Base-by-base conservation (phyloP, 2,329 filamentous ascomycete genomes). In the Nothopassalora personata region DNA sequence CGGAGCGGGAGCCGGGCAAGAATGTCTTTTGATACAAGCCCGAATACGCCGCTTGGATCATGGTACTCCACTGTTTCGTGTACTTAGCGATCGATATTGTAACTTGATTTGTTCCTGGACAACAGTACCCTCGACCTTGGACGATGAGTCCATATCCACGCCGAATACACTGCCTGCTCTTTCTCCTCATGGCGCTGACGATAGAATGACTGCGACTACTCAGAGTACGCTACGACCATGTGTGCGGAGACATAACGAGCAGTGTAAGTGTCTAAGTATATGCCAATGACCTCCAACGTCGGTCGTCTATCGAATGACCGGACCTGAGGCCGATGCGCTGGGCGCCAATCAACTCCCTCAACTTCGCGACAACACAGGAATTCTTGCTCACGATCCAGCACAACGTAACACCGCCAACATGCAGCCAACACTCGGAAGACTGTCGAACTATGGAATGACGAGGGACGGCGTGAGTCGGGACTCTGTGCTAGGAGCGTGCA, bases 1-100 rank as follows among this genome's bases (percentile, higher is more conserved):
- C 87, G 88, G 39, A 99, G 81, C 34, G 94, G 94, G 0, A 97
- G 81, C 56, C 90, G 88, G 46, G 88, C 81, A 45, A 89, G 81
- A 59, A 99, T 80, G 59, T 92, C 86, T 2, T 90, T 85, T 10
- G 88, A 87, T 47, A 97, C 80, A 54, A 93, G 82, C 60, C 90
- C 86, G 76, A 93, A 97, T 64, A 97, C 83, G 69, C 89, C 87
- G 72, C 90, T 89, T 55, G 94, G 93, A 77, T 99, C 94, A 78
- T 89, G 91, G 78, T 96, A 99, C 80, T 97, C 92, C 79, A 97
- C 91, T 96, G 69, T 30, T 30, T 30, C n/a, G 18, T 33, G 10
- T 23, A 46, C 43, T 64, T 58, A 63, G 62, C 48, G 33, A 45
- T 39, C 53, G 52, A 28, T 23, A 23, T 23, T 23, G 23, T 23